Evolutionary conservation across 495 filamentous ascomycete genomes (phyloP).

Genomic region (Stereocaulon alpinum): DNA sequence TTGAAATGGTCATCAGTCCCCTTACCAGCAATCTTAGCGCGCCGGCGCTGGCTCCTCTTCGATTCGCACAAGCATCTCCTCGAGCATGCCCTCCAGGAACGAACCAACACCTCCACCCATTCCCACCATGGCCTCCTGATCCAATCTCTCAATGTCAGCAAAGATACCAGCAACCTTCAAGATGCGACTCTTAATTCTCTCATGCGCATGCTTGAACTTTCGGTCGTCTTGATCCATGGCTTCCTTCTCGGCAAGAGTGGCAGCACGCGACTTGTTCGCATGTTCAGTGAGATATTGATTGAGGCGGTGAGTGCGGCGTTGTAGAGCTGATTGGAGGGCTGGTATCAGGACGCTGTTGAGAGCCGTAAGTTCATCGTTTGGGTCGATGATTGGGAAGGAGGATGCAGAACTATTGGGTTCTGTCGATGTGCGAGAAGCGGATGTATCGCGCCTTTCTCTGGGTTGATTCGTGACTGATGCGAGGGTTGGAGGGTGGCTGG

Average conservation of each 20-base stretch:
- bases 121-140: conserved; percentile 70
- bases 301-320: conserved; percentile 47
- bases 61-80: conserved; percentile 88
- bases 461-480: conserved; percentile 21
- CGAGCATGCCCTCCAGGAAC: conserved; percentile 83
- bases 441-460: conserved; percentile 15
- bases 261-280: background rate
- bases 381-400: conserved; percentile 12
- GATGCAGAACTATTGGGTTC: conserved; percentile 3
- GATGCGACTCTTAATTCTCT: conserved; percentile 66
- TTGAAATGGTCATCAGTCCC: background rate
- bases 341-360: conserved; percentile 75
- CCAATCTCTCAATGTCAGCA: conserved; percentile 76
- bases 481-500: conserved; percentile 25
- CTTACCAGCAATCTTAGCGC: background rate
- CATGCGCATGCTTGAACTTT: conserved; percentile 65
- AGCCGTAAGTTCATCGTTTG: conserved; percentile 41
- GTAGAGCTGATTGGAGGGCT: conserved; percentile 78
- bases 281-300: conserved; percentile 15
- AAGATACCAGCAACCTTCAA: conserved; percentile 67
- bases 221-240: conserved; percentile 23
- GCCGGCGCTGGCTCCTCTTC: conserved; percentile 33
- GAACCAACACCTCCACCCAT: conserved; percentile 83
- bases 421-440: conserved; percentile 17
- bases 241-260: conserved; percentile 3